A percentile compares a stretch with the other conserved stretches of the same genome.
Evolutionary conservation across 2,329 filamentous ascomycete genomes (phyloP).

Genomic region (Phoma sp.): DNA sequence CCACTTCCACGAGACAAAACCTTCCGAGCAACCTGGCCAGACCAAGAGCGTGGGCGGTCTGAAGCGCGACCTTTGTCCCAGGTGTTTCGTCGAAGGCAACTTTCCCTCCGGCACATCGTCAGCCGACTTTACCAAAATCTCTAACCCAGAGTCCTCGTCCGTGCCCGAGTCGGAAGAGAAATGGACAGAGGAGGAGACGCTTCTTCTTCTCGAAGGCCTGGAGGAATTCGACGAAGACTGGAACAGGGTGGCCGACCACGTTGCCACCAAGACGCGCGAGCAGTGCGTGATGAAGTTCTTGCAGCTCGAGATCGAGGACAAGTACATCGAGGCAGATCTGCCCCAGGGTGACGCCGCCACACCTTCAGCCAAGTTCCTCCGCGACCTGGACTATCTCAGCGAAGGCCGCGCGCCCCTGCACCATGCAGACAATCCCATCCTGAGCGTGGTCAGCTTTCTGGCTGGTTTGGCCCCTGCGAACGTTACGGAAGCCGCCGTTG

Average conservation of each 20-base stretch:
- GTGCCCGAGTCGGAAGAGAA: slow-evolving; percentile 83
- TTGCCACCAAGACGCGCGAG: slow-evolving; percentile 88
- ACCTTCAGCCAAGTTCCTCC: slow-evolving; percentile 51
- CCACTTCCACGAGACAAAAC: slow-evolving; percentile 73
- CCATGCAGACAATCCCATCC: slow-evolving; percentile 92
- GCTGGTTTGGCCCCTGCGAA: slow-evolving; percentile 89
- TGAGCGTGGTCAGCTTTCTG: slow-evolving; percentile 94
- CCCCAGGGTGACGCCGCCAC: slow-evolving; percentile 53
- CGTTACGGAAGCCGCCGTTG: slow-evolving; percentile 77
- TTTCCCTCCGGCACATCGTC: slow-evolving; percentile 80
- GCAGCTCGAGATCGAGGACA: slow-evolving; percentile 95
- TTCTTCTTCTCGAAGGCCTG: slow-evolving; percentile 88
- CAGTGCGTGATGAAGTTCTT: slow-evolving; percentile 97
- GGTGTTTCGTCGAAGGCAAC: slow-evolving; percentile 84
- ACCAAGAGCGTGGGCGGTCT: slow-evolving; percentile 63
- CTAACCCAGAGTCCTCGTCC: slow-evolving; percentile 82
- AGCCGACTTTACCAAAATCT: slow-evolving; percentile 84
- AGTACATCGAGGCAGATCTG: slow-evolving; percentile 85
- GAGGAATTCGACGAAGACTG: slow-evolving; percentile 96
- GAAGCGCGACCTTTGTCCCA: slow-evolving; percentile 89
- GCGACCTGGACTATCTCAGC: slow-evolving; percentile 67
- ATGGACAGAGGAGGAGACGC: slow-evolving; percentile 88
- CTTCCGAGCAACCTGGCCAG: slow-evolving; percentile 54
- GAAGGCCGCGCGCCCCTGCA: slow-evolving; percentile 86
- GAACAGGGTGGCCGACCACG: slow-evolving; percentile 90